Conservation (phyloP, 1,139 yeast genomes). For the Blastobotrys elegans region DNA sequence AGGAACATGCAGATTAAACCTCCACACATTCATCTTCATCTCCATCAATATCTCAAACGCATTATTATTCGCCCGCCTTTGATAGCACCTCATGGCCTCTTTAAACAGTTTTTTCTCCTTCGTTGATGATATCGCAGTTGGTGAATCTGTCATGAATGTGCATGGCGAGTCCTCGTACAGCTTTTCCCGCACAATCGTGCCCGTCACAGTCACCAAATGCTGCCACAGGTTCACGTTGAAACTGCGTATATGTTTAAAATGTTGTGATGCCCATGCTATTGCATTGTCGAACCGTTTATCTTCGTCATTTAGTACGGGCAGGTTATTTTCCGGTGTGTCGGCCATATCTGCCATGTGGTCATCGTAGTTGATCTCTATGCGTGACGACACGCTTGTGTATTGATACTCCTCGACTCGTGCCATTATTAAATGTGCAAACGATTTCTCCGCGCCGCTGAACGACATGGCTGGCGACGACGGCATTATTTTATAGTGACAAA, state of each 20-base stretch:
- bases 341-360: conserved; percentile 10
- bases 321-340: background rate
- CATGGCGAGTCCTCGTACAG: conserved; percentile 9
- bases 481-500: background rate
- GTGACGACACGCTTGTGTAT: background rate
- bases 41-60: conserved; percentile 10
- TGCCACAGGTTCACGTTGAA: conserved; percentile 8
- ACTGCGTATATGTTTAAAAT: conserved; percentile 6
- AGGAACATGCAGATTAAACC: conserved; percentile 9
- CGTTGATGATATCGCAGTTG: background rate
- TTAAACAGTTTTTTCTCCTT: conserved; percentile 6
- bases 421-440: conserved; percentile 7
- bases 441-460: conserved; percentile 1
- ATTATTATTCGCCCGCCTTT: conserved; percentile 7
- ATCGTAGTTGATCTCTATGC: conserved; percentile 9
- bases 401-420: conserved; percentile 7
- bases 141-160: background rate
- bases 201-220: conserved; percentile 10
- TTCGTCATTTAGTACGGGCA: conserved; percentile 6
- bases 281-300: conserved; percentile 8
- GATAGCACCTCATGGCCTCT: conserved; percentile 8
- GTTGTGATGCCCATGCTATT: conserved; percentile 9
- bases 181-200: conserved; percentile 10
- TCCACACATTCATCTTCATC: conserved; percentile 11
- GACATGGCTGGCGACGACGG: conserved; percentile 1